Percentiles rank a stretch among this genome's conserved stretches.
phyloP scores from a whole-genome alignment of 1,139 yeast genomes.

The Yamadazyma diospyri region DNA sequence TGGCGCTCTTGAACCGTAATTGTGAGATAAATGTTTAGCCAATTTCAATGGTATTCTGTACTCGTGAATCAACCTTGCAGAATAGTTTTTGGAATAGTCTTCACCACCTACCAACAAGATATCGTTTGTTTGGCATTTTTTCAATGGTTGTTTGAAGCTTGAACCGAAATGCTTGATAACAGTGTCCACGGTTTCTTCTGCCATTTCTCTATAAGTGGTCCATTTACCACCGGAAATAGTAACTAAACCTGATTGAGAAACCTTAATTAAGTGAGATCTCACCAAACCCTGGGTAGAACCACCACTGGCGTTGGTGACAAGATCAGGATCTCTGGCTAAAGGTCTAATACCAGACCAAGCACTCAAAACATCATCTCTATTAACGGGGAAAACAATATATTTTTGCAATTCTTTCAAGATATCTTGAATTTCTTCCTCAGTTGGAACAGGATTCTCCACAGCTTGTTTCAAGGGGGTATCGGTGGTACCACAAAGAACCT shows the following conservation, averaged over 20 bases:
- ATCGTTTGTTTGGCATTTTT: slow-evolving; percentile 63
- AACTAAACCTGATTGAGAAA: slow-evolving; percentile 69
- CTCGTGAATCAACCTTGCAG: slow-evolving; percentile 78
- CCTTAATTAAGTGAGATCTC: slow-evolving; percentile 79
- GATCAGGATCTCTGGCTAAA: slow-evolving; percentile 81
- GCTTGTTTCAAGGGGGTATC: slow-evolving; percentile 77
- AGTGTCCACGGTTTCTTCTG: slow-evolving; percentile 85
- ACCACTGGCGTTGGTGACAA: slow-evolving; percentile 33
- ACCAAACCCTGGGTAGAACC: slow-evolving; percentile 64
- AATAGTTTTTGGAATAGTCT: slow-evolving; percentile 59
- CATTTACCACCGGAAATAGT: slow-evolving; percentile 97
- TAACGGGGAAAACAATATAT: slow-evolving; percentile 84
- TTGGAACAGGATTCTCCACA: slow-evolving; percentile 80
- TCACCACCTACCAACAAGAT: slow-evolving; percentile 76
- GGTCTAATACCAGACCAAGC: slow-evolving; percentile 99
- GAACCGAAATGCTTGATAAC: slow-evolving; percentile 54
- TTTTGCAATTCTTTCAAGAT: slow-evolving; percentile 84
- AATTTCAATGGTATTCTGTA: slow-evolving; percentile 71
- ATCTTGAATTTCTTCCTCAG: slow-evolving; percentile 87
- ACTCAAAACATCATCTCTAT: slow-evolving; percentile 85
- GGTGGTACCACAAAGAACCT: slow-evolving; percentile 94
- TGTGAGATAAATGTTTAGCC: slow-evolving; percentile 79
- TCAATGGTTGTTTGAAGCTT: slow-evolving; percentile 21
- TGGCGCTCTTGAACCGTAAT: slow-evolving; percentile 90
- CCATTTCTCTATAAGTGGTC: slow-evolving; percentile 98